A percentile compares a stretch with the other conserved stretches of the same genome.
These are phyloP conservation scores for Trichoderma sp. DNA, from an alignment of 2,329 filamentous ascomycete genomes.

Conservation along the genomic window DNA sequence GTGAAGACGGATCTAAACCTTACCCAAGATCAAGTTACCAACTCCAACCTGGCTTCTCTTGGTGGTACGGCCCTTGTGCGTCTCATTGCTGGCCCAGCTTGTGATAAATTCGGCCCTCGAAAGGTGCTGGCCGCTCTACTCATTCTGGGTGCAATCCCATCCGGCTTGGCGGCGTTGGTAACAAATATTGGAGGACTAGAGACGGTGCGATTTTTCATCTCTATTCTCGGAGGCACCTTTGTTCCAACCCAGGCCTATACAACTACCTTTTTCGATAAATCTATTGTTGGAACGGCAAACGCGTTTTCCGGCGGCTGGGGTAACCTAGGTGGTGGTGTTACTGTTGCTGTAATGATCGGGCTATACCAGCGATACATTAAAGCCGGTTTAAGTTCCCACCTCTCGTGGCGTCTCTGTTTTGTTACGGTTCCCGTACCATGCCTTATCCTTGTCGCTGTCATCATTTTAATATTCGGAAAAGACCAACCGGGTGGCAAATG, in stretches of 20 bases:
- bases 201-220: slow-evolving; percentile 75
- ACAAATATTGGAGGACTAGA: slow-evolving; percentile 65
- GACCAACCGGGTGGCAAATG: slow-evolving; percentile 84
- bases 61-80: slow-evolving; percentile 71
- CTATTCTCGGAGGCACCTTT: slow-evolving; percentile 75
- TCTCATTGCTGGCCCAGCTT: slow-evolving; percentile 76
- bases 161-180: slow-evolving; percentile 78
- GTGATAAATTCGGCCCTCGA: slow-evolving; percentile 80
- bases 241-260: slow-evolving; percentile 92
- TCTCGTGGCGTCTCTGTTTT: slow-evolving; percentile 65
- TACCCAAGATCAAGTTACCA: slow-evolving; percentile 70
- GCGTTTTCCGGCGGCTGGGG: slow-evolving; percentile 82
- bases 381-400: slow-evolving; percentile 59
- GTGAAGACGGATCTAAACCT: slow-evolving; percentile 79
- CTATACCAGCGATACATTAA: slow-evolving; percentile 69
- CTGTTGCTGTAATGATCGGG: slow-evolving; percentile 91
- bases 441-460: slow-evolving; percentile 65
- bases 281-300: slow-evolving; percentile 86
- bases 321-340: slow-evolving; percentile 86
- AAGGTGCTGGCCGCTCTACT: slow-evolving; percentile 76
- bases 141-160: slow-evolving; percentile 76
- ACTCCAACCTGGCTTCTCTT: slow-evolving; percentile 88
- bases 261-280: slow-evolving; percentile 91
- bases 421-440: slow-evolving; percentile 84
- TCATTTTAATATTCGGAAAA: slow-evolving; percentile 72